Conservation (phyloP, 108 stramenopile species). For the Fragilaria radians region DNA sequence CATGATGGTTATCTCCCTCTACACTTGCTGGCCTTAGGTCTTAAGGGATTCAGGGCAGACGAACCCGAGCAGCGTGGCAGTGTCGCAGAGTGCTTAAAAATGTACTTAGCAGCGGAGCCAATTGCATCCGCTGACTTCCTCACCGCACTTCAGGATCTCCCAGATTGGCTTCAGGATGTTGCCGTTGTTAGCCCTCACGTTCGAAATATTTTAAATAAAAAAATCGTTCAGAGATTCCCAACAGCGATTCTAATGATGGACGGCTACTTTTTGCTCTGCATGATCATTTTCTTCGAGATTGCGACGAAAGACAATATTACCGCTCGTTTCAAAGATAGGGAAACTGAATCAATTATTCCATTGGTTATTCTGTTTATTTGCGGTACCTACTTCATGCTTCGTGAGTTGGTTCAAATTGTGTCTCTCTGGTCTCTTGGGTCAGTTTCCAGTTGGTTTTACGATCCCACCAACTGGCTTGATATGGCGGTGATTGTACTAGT, state of each 20-base stretch:
- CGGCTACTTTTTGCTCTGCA: slow-evolving; percentile 46
- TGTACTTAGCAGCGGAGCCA: slow-evolving; percentile 63
- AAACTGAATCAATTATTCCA: neutral
- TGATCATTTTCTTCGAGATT: slow-evolving; percentile 68
- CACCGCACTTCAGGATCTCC: slow-evolving; percentile 70
- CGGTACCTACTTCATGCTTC: slow-evolving; percentile 56
- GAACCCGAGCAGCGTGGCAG: slow-evolving; percentile 34
- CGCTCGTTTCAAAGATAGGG: slow-evolving; percentile 17
- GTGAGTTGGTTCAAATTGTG: slow-evolving; percentile 61
- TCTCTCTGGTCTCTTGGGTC: slow-evolving; percentile 45
- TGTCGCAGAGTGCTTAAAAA: slow-evolving; percentile 53
- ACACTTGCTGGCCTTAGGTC: slow-evolving; percentile 51
- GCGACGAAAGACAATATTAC: slow-evolving; percentile 60
- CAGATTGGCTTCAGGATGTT: slow-evolving; percentile 74
- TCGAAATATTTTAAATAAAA: slow-evolving; percentile 69
- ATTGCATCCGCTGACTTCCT: slow-evolving; percentile 62
- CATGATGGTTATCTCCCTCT: slow-evolving; percentile 66
- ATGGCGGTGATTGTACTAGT: slow-evolving; percentile 58
- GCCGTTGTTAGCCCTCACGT: slow-evolving; percentile 74
- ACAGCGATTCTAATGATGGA: slow-evolving; percentile 74
- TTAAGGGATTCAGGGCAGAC: slow-evolving; percentile 33
- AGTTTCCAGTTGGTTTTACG: slow-evolving; percentile 53
- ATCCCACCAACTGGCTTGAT: slow-evolving; percentile 77
- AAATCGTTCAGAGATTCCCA: slow-evolving; percentile 73
- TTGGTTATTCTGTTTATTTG: slow-evolving; percentile 45